Percentiles rank a stretch among this genome's conserved stretches.
Evolutionary conservation across 2,329 filamentous ascomycete genomes (phyloP).

Genomic region (Trichoderma asperellum): DNA sequence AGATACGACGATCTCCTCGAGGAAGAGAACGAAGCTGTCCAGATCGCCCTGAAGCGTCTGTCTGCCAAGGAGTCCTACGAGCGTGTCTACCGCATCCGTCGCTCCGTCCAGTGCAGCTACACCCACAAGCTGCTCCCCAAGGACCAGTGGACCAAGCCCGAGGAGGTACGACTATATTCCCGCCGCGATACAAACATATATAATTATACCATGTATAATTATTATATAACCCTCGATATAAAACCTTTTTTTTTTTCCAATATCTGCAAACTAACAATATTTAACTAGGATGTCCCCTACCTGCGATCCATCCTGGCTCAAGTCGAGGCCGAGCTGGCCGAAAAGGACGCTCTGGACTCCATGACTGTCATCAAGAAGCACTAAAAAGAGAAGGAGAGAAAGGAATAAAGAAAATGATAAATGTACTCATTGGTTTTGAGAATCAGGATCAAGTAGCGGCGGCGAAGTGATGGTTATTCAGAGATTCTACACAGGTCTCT

Average conservation of each 20-base stretch:
- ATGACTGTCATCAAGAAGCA: conserved; percentile 56
- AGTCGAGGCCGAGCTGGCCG: conserved; percentile 54
- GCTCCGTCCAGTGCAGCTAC: conserved; percentile 79
- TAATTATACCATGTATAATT: not conserved
- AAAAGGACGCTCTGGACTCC: conserved; percentile 58
- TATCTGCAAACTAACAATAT: conserved; percentile 2
- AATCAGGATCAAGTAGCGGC: conserved; percentile 19
- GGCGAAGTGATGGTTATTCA: conserved; percentile 15
- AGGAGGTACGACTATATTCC: conserved; percentile 51
- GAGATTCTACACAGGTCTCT: conserved; percentile 30
- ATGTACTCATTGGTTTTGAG: conserved; percentile 13
- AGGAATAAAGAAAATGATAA: conserved; percentile 11
- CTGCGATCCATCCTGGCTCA: conserved; percentile 57
- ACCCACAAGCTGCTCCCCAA: conserved; percentile 67
- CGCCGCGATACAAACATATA: not conserved
- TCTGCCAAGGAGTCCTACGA: conserved; percentile 91
- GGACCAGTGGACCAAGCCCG: conserved; percentile 62
- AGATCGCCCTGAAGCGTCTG: conserved; percentile 88
- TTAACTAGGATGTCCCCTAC: conserved; percentile 56
- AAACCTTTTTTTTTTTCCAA: not conserved
- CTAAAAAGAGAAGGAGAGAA: conserved; percentile 36
- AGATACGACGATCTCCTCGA: conserved; percentile 94
- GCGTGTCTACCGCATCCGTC: conserved; percentile 94
- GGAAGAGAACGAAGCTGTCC: conserved; percentile 87
- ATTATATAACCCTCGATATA: not conserved